Evolutionary conservation across 495 filamentous ascomycete species (phyloP), one percentile per base, ranked within the genome.

Genomic region (Neurospora hispaniola): DNA sequence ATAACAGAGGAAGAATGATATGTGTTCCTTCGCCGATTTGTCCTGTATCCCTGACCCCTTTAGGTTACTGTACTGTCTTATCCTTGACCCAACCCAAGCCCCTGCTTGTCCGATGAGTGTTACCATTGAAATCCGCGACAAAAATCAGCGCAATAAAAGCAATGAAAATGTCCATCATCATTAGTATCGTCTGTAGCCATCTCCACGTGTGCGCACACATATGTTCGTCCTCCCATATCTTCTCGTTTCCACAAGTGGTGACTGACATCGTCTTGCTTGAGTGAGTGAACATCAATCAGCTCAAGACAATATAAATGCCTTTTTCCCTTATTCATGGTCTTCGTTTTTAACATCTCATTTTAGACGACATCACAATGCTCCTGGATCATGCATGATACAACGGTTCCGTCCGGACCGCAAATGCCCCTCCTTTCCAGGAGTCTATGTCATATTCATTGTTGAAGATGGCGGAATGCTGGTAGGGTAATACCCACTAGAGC

Each of bases 401-500:
- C 10, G 20, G 20, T 23, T 59, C 11, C 11, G 23, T 11, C 11
- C 11, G 23, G 11, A 27, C 3, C 20, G 48, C 20, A 59, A 5
- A 38, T 59, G 20, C 11, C 48, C 1, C 27, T 23, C 27, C 27
- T 35, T 66, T 16, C 12, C 1, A 7, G 14, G 27, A 66, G 54
- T 18, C 54, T 66, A 66, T 38, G 78, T 78, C 73, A 80, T 79
- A 48, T 78, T 81, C 70, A 80, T 76, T 31, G 75, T 76, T 23
- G 77, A 76, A 40, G 78, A 73, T 7, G 78, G 76, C 20, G 78
- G 76, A 43, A 81, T 71, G 73, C 81, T 75, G 12, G 82, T 82
- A 16, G 85, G 85, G 70, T 86, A 86, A 69, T 83, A 84, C 18
- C 84, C 85, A 14, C 70, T 71, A 12, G 83, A 85, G 69, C 78